phyloP scores from a whole-genome alignment of 2,329 filamentous ascomycete species.

The Pseudogymnoascus sp. region DNA sequence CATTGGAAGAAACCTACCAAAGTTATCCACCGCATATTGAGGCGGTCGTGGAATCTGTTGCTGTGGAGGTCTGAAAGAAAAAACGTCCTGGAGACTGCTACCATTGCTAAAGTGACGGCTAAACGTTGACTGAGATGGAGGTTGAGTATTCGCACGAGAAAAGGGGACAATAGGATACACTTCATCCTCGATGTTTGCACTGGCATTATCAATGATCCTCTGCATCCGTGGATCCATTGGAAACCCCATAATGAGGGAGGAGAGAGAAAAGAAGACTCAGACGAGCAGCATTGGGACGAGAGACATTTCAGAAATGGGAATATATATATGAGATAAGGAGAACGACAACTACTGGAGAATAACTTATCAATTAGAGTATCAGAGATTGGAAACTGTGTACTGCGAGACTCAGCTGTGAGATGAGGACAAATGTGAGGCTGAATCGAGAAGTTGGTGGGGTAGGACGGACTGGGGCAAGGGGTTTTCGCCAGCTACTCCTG shows the following conservation, averaged over 20 bases:
- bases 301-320: background rate
- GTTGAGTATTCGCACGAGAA: background rate
- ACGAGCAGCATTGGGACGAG: background rate
- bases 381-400: background rate
- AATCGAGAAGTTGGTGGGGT: background rate
- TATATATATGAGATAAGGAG: background rate
- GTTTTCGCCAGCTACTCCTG: background rate
- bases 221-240: slow-evolving; percentile 24
- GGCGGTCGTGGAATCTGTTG: background rate
- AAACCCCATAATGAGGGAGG: slow-evolving; percentile 16
- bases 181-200: background rate
- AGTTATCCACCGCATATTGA: background rate
- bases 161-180: background rate
- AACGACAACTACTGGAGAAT: background rate
- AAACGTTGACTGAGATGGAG: background rate
- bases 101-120: background rate
- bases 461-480: background rate
- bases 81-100: background rate
- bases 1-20: background rate
- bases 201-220: slow-evolving; percentile 21
- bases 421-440: background rate
- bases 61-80: background rate
- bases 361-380: background rate
- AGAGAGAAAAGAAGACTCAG: background rate
- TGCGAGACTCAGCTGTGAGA: background rate